Percentiles rank a stretch among this genome's conserved stretches.
Evolutionary conservation across 169 alveolate genomes (phyloP).

Genomic region (Eimeria tenella): DNA sequence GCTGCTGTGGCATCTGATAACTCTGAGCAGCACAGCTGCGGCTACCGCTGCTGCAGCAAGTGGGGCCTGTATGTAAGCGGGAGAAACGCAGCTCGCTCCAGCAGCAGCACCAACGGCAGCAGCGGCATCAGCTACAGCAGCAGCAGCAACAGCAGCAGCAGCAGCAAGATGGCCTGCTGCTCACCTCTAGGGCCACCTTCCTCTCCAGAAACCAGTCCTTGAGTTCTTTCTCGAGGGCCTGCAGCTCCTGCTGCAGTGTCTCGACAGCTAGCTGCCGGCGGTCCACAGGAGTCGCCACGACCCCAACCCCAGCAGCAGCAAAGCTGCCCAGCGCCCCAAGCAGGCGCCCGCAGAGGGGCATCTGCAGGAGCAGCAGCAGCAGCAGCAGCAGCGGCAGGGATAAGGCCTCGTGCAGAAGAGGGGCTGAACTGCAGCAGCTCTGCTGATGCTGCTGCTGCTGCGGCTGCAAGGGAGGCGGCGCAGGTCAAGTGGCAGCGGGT

Average conservation of each 20-base stretch:
- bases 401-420: too few relatives aligned
- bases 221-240: constrained; percentile 51
- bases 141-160: not conserved
- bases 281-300: not conserved
- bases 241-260: constrained; percentile 18
- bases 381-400: not conserved
- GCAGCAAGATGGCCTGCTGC: not conserved
- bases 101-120: not conserved
- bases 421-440: not conserved
- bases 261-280: not conserved
- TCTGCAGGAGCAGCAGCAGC: not conserved
- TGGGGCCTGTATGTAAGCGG: not conserved
- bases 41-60: not conserved
- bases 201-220: constrained; percentile 72
- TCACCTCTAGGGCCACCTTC: constrained; percentile 41
- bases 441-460: not conserved
- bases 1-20: too few relatives aligned
- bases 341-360: not conserved
- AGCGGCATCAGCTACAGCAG: not conserved
- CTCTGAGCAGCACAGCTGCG: not conserved
- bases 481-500: too few relatives aligned
- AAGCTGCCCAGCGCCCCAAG: not conserved
- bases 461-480: not conserved
- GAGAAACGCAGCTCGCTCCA: not conserved
- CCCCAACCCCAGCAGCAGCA: not conserved